Evolutionary conservation across 495 filamentous ascomycete species (phyloP), one percentile per base, ranked within the genome.

Genomic region (Apiosordaria backusii): DNA sequence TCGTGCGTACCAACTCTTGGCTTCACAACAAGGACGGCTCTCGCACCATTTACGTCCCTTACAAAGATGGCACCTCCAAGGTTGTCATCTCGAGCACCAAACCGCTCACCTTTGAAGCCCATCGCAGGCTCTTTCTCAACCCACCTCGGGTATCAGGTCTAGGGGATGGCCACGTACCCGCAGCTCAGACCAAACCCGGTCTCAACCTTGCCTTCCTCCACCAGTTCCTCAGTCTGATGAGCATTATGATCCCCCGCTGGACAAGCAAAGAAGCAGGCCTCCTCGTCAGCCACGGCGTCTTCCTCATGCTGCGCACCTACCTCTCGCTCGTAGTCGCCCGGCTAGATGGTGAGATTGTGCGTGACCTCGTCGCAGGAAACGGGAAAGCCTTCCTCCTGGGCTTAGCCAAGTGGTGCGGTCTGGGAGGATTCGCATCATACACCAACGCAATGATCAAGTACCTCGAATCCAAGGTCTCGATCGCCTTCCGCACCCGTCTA

Each of bases 361-460:
- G 96, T 64, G 96, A 98, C 78, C 81, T 99, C 15, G 93, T 99
- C 26, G 92, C 92, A 10, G 96, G 94, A 16, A 96, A 97, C 76
- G 92, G 95, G 13, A 91, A 84, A 65, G 81, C 85, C 10, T 99
- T 99, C 76, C 80, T 92, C 23, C 92, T 88, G 89, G 96, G 96
- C 23, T 88, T 99, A 63, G 72, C 89, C 59, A 97, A 97, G 79
- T 86, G 83, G 83, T 84, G 82, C 67, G 84, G 84, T 1, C 76
- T 84, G 50, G 86, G 87, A 54, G 84, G 83, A 52, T 85, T 97
- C 69, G 91, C 91, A 19, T 93, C 91, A 0, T 96, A 96, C 74
- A 96, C 92, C 50, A 97, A 97, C 75, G 91, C 92, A 50, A 94
- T 92, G 89, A 98, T 99, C 79, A 97, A 97, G 78, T 99, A 93